phyloP scores from a whole-genome alignment of 2,329 filamentous ascomycete genomes.

The Aspergillus phoenicis region DNA sequence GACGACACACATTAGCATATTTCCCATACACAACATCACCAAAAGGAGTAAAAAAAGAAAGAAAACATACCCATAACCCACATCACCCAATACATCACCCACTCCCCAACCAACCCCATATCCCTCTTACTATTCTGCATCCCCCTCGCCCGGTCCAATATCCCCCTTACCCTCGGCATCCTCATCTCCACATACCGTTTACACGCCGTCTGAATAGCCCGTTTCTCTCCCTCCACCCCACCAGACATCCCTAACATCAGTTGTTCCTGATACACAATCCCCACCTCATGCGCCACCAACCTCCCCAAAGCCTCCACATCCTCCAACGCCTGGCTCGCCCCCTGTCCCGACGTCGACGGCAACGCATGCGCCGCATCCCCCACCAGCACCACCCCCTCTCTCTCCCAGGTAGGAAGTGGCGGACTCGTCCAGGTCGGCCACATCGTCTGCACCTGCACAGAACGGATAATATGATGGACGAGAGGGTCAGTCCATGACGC shows the following conservation, averaged over 20 bases:
- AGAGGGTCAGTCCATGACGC: conserved; percentile 50
- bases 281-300: conserved; percentile 37
- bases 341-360: conserved; percentile 58
- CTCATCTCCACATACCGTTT: conserved; percentile 35
- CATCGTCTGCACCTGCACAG: conserved; percentile 45
- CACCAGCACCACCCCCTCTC: conserved; percentile 54
- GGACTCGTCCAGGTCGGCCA: conserved; percentile 55
- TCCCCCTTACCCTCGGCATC: conserved; percentile 35
- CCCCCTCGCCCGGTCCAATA: conserved; percentile 35
- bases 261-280: not conserved
- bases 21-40: too few relatives aligned
- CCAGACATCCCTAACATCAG: not conserved
- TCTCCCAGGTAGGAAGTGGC: conserved; percentile 51
- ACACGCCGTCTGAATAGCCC: conserved; percentile 31
- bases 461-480: conserved; percentile 45
- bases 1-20: not conserved
- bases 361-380: conserved; percentile 63
- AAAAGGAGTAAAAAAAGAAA: conserved; percentile 11
- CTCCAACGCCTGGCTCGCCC: conserved; percentile 59
- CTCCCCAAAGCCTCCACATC: conserved; percentile 54
- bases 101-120: conserved; percentile 39
- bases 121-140: conserved; percentile 40
- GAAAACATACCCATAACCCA: conserved; percentile 37
- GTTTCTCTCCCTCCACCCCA: conserved; percentile 15
- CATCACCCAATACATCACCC: conserved; percentile 41